Percentiles rank a stretch among this genome's conserved stretches.
Evolutionary conservation across 108 stramenopile species (phyloP).

Genomic region (Fragilaria crotonensis): DNA sequence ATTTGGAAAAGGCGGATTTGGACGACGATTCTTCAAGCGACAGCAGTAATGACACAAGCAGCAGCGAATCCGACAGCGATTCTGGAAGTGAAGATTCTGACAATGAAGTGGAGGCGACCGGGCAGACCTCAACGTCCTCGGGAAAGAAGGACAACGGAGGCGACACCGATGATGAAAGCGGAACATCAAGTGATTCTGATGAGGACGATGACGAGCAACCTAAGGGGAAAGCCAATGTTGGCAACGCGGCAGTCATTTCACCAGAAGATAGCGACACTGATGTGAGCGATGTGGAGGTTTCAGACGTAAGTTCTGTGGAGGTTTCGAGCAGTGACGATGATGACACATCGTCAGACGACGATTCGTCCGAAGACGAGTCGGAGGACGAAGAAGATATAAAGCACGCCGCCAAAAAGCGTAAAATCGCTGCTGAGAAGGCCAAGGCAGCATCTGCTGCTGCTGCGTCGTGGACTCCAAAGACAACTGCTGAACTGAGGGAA

Average conservation of each 20-base stretch:
- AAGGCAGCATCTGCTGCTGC: conserved; percentile 85
- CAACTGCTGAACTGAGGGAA: conserved; percentile 18
- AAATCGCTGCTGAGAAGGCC: conserved; percentile 38
- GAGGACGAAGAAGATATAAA: conserved; percentile 33
- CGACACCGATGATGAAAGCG: conserved; percentile 13
- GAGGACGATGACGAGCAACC: not conserved
- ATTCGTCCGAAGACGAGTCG: conserved; percentile 7
- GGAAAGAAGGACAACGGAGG: conserved; percentile 6
- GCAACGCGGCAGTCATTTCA: conserved; percentile 1
- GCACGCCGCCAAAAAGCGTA: conserved; percentile 32
- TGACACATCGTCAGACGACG: conserved; percentile 5
- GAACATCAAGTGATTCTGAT: conserved; percentile 2
- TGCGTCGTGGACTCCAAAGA: conserved; percentile 60
- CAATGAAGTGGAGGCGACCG: too few species aligned
- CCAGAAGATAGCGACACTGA: conserved; percentile 54
- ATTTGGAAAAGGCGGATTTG: not conserved
- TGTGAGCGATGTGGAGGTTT: conserved; percentile 85
- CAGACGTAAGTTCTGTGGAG: conserved; percentile 75
- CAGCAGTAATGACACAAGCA: not conserved
- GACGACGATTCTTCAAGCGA: not conserved
- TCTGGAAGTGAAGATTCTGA: not conserved
- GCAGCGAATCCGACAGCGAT: conserved; percentile 3
- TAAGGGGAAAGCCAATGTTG: not conserved
- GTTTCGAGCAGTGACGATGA: conserved; percentile 31
- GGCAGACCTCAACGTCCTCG: not conserved